phyloP scores from a whole-genome alignment of 495 filamentous ascomycete species.

The Echria macrotheca region DNA sequence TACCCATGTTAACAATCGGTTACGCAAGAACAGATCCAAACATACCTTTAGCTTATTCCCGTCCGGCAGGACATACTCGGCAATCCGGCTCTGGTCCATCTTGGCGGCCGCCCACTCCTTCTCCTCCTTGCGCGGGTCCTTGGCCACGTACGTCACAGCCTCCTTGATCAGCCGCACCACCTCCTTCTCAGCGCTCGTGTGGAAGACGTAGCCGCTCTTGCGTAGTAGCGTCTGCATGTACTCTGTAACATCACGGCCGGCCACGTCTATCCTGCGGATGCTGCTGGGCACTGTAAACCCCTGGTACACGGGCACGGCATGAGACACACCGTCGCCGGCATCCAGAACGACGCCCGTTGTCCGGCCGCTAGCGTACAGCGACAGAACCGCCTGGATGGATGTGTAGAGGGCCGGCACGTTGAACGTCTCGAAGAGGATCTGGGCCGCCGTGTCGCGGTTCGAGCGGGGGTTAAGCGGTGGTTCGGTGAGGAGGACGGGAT shows the following conservation, averaged over 20 bases:
- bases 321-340: slow-evolving; percentile 92
- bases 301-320: slow-evolving; percentile 96
- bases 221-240: slow-evolving; percentile 86
- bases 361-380: slow-evolving; percentile 90
- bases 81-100: slow-evolving; percentile 58
- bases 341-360: slow-evolving; percentile 96
- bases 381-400: slow-evolving; percentile 94
- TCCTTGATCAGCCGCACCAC: slow-evolving; percentile 96
- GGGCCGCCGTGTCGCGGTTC: slow-evolving; percentile 94
- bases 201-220: slow-evolving; percentile 89
- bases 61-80: slow-evolving; percentile 86
- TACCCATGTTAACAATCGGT: slow-evolving; percentile 27
- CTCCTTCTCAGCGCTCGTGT: slow-evolving; percentile 98
- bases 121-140: slow-evolving; percentile 88
- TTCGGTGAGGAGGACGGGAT: slow-evolving; percentile 95
- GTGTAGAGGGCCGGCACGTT: slow-evolving; percentile 96
- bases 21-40: not conserved
- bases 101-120: slow-evolving; percentile 83
- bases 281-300: slow-evolving; percentile 95
- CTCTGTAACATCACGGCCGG: slow-evolving; percentile 96
- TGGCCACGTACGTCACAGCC: slow-evolving; percentile 83
- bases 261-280: slow-evolving; percentile 93
- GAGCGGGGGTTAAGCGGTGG: slow-evolving; percentile 91
- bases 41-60: slow-evolving; percentile 84
- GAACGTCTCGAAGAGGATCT: slow-evolving; percentile 98